Percentiles rank a stretch among this genome's conserved stretches.
These are phyloP conservation scores for Aurantiochytrium sp. DNA, from an alignment of 108 stramenopile species.

Conservation along the genomic window DNA sequence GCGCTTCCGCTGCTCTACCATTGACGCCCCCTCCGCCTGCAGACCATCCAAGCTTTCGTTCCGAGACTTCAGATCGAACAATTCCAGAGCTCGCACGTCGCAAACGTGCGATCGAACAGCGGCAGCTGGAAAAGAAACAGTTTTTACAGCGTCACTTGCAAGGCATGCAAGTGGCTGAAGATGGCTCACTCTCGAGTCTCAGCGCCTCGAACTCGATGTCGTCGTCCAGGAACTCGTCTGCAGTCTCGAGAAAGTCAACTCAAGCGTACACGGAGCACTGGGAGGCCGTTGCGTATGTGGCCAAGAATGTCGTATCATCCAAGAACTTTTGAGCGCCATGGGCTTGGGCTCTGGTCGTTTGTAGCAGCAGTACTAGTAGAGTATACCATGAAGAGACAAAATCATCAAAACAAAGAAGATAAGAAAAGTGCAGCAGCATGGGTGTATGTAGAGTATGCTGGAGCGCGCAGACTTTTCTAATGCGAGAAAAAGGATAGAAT, in stretches of 20 bases:
- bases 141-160: not conserved
- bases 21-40: too few relatives aligned
- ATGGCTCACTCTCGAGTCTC: not conserved
- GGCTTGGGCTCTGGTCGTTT: not conserved
- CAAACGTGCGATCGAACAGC: not conserved
- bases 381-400: not conserved
- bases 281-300: not conserved
- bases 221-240: not conserved
- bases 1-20: not conserved
- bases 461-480: too few relatives aligned
- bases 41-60: not conserved
- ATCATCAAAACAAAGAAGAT: not conserved
- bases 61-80: not conserved
- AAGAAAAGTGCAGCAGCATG: not conserved
- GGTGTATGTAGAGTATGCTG: too few relatives aligned
- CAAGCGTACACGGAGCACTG: constrained; percentile 9
- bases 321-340: not conserved
- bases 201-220: not conserved
- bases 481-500: too few relatives aligned
- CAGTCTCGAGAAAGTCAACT: not conserved
- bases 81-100: not conserved
- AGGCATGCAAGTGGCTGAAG: not conserved
- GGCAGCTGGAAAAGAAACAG: not conserved
- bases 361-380: not conserved
- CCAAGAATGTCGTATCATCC: not conserved